Evolutionary conservation across 176 grass and related monocot genomes (phyloP).

Genomic region (Tuctoria greenei): DNA sequence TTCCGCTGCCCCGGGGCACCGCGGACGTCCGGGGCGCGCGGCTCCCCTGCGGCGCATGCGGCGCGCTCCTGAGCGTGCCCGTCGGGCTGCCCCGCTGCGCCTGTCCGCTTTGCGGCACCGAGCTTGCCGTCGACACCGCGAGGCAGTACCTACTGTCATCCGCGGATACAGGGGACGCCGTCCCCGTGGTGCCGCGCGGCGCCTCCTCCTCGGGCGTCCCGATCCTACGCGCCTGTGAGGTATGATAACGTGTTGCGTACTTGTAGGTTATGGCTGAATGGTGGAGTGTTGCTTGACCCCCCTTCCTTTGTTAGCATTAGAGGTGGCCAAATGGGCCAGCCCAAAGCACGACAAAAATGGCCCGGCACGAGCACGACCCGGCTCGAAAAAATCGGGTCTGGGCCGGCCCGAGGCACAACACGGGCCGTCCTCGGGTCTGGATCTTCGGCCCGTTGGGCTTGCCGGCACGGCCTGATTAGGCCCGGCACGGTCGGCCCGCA

Average conservation of each 20-base stretch:
- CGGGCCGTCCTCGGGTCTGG: too few relatives aligned
- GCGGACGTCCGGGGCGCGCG: conserved; percentile 38
- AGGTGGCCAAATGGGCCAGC: too few relatives aligned
- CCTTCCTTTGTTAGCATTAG: too few relatives aligned
- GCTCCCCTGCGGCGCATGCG: conserved; percentile 51
- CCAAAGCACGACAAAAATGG: too few relatives aligned
- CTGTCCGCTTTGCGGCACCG: conserved; percentile 47
- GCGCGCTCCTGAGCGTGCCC: conserved; percentile 42
- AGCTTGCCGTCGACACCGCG: conserved; percentile 40
- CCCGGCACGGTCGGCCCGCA: too few relatives aligned
- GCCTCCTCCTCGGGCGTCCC: conserved; percentile 11
- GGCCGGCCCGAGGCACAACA: too few relatives aligned
- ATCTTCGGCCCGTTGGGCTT: too few relatives aligned
- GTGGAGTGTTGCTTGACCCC: not conserved
- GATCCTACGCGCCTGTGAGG: conserved; percentile 24
- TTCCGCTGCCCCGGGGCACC: conserved; percentile 49
- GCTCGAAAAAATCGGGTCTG: too few relatives aligned
- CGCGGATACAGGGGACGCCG: not conserved
- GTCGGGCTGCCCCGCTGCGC: conserved; percentile 35
- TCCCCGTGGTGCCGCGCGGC: conserved; percentile 20
- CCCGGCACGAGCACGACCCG: too few relatives aligned
- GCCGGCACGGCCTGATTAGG: too few relatives aligned
- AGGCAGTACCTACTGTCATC: conserved; percentile 35
- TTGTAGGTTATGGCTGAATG: not conserved
- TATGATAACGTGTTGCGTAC: not conserved